Conservation (phyloP, 768 basidiomycete genomes). For the Lentinula sp. region DNA sequence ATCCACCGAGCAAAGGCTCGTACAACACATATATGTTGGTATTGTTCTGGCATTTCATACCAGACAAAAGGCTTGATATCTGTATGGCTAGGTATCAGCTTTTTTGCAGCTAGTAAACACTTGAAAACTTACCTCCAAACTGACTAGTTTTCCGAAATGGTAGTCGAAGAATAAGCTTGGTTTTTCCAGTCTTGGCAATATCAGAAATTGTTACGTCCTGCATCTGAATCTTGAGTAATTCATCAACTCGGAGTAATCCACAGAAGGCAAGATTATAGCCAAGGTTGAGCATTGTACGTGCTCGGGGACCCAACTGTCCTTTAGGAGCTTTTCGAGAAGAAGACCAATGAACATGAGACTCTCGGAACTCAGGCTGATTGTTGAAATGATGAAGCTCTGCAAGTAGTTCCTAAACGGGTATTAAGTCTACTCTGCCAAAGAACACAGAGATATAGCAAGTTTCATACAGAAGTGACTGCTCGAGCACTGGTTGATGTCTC, state of each 20-base stretch:
- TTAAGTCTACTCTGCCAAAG: background rate
- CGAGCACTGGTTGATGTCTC: constrained; percentile 11
- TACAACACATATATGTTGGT: constrained; percentile 13
- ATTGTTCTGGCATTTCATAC: background rate
- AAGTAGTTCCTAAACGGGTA: constrained; percentile 7
- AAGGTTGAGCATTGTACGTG: background rate
- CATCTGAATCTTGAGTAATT: constrained; percentile 13
- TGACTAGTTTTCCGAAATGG: constrained; percentile 15
- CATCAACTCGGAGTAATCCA: constrained; percentile 13
- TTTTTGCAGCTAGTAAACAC: background rate
- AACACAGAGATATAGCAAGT: no score
- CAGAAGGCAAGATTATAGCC: constrained; percentile 9
- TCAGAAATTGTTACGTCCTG: constrained; percentile 6
- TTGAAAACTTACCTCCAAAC: constrained; percentile 10
- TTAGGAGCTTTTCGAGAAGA: background rate
- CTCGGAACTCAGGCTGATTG: background rate
- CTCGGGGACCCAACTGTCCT: background rate
- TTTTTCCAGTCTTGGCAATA: background rate
- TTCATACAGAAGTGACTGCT: constrained; percentile 13
- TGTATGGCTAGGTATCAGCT: background rate
- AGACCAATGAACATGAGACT: background rate
- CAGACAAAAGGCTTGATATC: constrained; percentile 13
- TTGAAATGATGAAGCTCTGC: constrained; percentile 9
- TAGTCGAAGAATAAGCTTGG: constrained; percentile 7
- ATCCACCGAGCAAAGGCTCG: constrained; percentile 13